Base-by-base conservation (phyloP, 768 basidiomycete species). In the Leucocoprinus leucothites region DNA sequence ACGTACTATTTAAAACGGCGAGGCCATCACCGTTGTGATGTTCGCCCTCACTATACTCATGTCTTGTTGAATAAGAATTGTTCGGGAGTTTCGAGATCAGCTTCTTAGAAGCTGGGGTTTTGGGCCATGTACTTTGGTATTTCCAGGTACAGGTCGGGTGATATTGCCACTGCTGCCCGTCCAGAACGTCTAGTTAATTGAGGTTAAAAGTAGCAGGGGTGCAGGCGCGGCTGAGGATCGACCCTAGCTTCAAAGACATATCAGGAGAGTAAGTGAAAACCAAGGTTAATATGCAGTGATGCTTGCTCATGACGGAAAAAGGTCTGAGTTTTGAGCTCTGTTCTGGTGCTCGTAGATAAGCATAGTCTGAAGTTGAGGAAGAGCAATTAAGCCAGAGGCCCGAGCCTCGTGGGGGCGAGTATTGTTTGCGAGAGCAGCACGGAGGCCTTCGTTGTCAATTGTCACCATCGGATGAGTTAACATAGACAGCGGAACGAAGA, bases 161-260 rank as follows among this genome's bases (percentile, higher is more conserved):
- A n/a, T n/a, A n/a, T n/a, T n/a, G n/a, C n/a, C n/a, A n/a, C n/a
- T n/a, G n/a, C n/a, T n/a, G n/a, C n/a, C n/a, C 74, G 57, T 80
- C 79, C 2, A 73, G 59, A 0, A 78, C 70, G 28, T 76, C 68
- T 34, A 74, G 49, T 7, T 70, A 48, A 24, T 67, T 61, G 0
- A 49, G 41, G 3, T 78, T 76, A 47, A 77, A 80, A 1, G 72
- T 67, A 6, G 77, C 76, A 0, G 69, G 74, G 1, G 71, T 58
- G 58, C 77, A 78, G 1, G 72, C 70, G 0, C 58, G 46, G 0
- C 66, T 57, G 8, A 79, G 71, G 2, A 22, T 38, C 18, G 48
- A 49, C 11, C 48, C 48, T 19, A 49, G 21, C 14, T 38, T 49
- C 19, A 40, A 21, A 11, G 35, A 48, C 11, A 5, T 48, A 3